Base-by-base conservation (phyloP, 495 filamentous ascomycete species). In the Penicillium psychrofluorescens region DNA sequence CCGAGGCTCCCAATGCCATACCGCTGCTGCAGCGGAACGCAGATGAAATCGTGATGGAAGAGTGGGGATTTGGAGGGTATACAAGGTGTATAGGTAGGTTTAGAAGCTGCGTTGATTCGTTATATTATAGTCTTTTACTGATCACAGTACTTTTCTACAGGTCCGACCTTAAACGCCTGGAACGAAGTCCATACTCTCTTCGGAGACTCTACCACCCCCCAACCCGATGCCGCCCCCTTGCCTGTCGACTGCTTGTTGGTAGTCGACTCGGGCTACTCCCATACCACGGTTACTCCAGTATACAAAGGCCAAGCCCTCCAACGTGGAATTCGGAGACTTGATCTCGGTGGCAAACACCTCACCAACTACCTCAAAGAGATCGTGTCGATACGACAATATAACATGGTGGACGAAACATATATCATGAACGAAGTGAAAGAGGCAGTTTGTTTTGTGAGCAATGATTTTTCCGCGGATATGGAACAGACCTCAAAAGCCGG, bases 401-500 rank as follows among this genome's bases (percentile, higher is more conserved):
- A 95, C 61, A 89, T 97, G 84, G 79, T 90, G 48, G 88, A 95
- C 55, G 92, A 99, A 52, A 81, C 83, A 11, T 81, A 92, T 56
- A 78, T 97, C 13, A 90, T 95, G 60, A 95, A 94, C 53, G 85
- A 95, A 59, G 87, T 96, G 62, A 99, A 97, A 55, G 94, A 99
- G 66, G 74, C 83, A 0, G 81, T 83, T 28, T 95, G 88, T 56
- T 97, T 84, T 51, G 79, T 95, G 29, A 88, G 82, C 22, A 73
- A 79, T 6, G 76, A 92, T 55, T 96, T 96, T 64, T 68, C 69
- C 13, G 61, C 60, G 2, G 90, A 99, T 51, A 78, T 97, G 42
- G 90, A 96, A 46, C 71, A 72, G 40, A 79, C 80, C 0, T 91
- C 87, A 88, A 94, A 91, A 65, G 85, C 80, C n/a, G 82, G 79